Evolutionary conservation across 768 basidiomycete genomes (phyloP), one percentile per base, ranked within the genome.

Genomic region (Fomitopsis pulvina): DNA sequence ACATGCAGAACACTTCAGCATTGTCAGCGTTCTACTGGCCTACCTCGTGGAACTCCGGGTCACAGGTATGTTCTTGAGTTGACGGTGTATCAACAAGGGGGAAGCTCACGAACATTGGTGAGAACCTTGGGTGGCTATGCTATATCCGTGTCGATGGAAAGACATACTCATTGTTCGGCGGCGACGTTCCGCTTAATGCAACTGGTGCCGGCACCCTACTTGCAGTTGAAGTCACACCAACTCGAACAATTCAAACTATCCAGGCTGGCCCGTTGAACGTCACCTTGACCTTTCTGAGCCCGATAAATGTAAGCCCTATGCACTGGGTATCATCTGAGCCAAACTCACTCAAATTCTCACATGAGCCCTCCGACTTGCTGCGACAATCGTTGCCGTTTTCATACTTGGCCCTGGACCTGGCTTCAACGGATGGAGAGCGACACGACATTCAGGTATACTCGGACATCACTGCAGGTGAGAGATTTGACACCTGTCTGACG

Each of bases 371-470:
- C 11, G 66, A 72, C 54, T 62, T 64, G 47, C 63, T 68, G 29
- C 56, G 56, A 20, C 69, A 70, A 46, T 71, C 71, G 1, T 39
- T 72, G 3, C 69, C 71, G 7, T 71, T 72, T 54, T 64, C 68
- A 4, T 73, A 72, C 47, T 34, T 72, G 10, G 55, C 63, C 11
- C 47, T 73, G 3, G 55, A 59, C 7, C 66, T 61, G 9, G 29
- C 27, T 6, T 57, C 70, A 1, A 52, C 55, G 14, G 70, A 73
- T 41, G 66, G 63, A 7, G 50, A 53, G 12, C 25, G 57, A 14
- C 71, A 73, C 51, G 16, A 27, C 14, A 63, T 70, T 6, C 65
- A 71, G 48, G 56, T 72, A 1, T 72, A 71, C 50, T 62, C 68
- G 0, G 71, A 73, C 47, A 66, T 72, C 38, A 70, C 63, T 42